Evolutionary conservation across 176 grass and related monocot genomes (phyloP).

Genomic region (Phragmites australis): DNA sequence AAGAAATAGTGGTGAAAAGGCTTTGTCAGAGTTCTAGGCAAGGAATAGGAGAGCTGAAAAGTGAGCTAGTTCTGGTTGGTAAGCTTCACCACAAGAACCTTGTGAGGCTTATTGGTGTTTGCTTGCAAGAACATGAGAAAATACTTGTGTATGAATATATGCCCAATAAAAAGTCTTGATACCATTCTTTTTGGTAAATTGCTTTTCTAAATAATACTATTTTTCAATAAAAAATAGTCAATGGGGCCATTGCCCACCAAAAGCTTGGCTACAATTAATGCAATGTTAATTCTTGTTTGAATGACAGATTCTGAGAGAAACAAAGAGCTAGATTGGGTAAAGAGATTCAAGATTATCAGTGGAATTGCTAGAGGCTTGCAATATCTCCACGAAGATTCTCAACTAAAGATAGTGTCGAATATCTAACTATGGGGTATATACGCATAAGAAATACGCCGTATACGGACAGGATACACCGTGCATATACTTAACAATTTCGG

Average conservation of each 20-base stretch:
- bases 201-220: neutral
- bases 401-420: slow-evolving; percentile 53
- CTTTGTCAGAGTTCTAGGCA: slow-evolving; percentile 21
- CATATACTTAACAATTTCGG: too few relatives aligned
- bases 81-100: slow-evolving; percentile 52
- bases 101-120: slow-evolving; percentile 47
- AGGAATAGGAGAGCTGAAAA: slow-evolving; percentile 45
- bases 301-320: slow-evolving; percentile 26
- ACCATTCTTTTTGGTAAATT: slow-evolving; percentile 44
- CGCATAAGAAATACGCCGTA: too few relatives aligned
- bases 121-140: slow-evolving; percentile 40
- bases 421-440: too few relatives aligned
- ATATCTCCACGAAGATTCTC: slow-evolving; percentile 78
- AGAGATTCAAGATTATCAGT: slow-evolving; percentile 44
- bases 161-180: slow-evolving; percentile 52
- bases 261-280: neutral
- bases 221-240: neutral
- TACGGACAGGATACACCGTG: too few relatives aligned
- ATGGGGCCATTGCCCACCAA: neutral
- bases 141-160: slow-evolving; percentile 53
- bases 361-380: slow-evolving; percentile 62
- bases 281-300: neutral
- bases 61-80: slow-evolving; percentile 39
- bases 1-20: slow-evolving; percentile 47
- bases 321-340: slow-evolving; percentile 46